Conservation (phyloP, 345 rosid species). For the Syzygium jambos region DNA sequence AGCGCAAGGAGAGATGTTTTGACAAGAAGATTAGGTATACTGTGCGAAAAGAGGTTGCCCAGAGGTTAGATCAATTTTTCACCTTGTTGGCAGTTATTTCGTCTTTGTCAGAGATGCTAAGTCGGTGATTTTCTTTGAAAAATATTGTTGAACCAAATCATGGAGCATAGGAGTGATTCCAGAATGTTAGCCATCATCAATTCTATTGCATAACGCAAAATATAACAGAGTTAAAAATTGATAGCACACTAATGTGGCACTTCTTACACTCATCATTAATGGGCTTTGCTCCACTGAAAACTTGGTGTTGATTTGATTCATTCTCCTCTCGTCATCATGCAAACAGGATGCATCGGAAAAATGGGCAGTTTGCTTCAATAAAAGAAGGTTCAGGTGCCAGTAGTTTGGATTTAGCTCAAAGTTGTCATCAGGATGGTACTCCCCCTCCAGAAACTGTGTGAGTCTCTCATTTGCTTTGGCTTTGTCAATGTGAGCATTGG, state of each 20-base stretch:
- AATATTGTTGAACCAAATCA: neutral
- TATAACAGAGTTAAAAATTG: neutral
- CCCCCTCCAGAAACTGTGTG: slow-evolving; percentile 47
- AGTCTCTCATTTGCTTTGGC: slow-evolving; percentile 20
- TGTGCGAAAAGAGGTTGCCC: slow-evolving; percentile 70
- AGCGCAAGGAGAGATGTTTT: slow-evolving; percentile 72
- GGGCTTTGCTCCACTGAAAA: neutral
- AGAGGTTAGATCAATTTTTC: slow-evolving; percentile 29
- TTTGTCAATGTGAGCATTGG: neutral
- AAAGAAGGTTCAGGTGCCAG: slow-evolving; percentile 43
- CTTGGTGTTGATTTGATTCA: slow-evolving; percentile 1
- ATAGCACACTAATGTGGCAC: neutral
- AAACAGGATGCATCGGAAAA: slow-evolving; percentile 64
- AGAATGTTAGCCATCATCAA: neutral
- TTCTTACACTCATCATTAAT: neutral
- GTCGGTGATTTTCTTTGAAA: neutral
- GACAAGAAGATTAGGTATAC: slow-evolving; percentile 74
- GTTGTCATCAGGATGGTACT: slow-evolving; percentile 33
- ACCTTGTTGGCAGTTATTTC: neutral
- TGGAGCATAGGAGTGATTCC: neutral
- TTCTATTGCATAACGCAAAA: neutral
- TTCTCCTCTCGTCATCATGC: neutral
- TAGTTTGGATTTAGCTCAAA: slow-evolving; percentile 44
- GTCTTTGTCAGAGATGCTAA: neutral
- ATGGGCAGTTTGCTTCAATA: slow-evolving; percentile 66